A percentile compares a stretch with the other conserved stretches of the same genome.
Conservation (phyloP, 176 grass and related monocot species). For the Cenchrus fungigraminus region DNA sequence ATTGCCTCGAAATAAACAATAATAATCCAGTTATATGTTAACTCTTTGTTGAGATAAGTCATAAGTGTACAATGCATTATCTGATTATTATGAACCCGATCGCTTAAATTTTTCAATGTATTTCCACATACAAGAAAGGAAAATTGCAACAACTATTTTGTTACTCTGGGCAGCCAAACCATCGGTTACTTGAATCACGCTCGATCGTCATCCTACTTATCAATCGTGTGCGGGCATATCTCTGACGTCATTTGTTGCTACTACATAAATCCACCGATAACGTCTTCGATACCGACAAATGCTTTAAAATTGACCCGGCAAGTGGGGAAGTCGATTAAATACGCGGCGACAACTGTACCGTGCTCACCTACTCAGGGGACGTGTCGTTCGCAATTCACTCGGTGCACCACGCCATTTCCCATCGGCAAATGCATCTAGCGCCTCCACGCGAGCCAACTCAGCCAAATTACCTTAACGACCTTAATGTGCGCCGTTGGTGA, state of each 20-base stretch:
- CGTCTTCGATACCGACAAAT: not conserved
- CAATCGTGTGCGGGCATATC: not conserved
- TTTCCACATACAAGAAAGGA: too few species aligned
- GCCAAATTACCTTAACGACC: not conserved
- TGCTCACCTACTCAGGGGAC: accelerated
- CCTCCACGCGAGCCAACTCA: not conserved
- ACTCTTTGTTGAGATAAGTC: too few species aligned
- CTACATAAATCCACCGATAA: accelerated
- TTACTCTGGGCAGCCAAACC: too few species aligned
- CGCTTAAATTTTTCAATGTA: too few species aligned
- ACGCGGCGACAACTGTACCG: accelerated
- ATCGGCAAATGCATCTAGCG: accelerated
- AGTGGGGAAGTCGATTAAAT: accelerated
- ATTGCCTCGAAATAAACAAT: too few species aligned
- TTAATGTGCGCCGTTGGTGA: accelerated
- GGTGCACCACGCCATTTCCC: accelerated
- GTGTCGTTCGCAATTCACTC: not conserved
- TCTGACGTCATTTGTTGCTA: not conserved
- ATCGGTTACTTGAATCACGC: not conserved
- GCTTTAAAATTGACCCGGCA: not conserved
- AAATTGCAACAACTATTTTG: too few species aligned
- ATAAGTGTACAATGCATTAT: too few species aligned
- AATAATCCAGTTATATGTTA: too few species aligned
- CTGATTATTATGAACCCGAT: too few species aligned
- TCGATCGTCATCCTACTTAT: not conserved